Base-by-base conservation (phyloP, 495 filamentous ascomycete genomes). In the Hypoxylon lienhwacheense region DNA sequence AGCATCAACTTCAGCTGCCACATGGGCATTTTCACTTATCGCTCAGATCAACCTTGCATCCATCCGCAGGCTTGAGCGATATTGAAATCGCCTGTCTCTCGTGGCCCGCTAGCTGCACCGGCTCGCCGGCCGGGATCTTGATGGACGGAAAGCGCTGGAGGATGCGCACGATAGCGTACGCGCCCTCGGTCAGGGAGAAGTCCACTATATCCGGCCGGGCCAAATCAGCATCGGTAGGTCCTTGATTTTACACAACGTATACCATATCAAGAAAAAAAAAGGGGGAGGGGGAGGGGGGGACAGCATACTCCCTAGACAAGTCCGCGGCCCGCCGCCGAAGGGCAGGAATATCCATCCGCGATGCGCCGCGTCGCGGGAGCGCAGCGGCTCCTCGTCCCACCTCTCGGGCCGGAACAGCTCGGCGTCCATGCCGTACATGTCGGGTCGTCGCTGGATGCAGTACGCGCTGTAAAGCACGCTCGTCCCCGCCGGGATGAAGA, bases 361-460 rank as follows among this genome's bases (percentile, higher is more conserved):
- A 7, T 50, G 44, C 7, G 34, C 47, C 40, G 26, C 22, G 20
- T 58, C 47, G 21, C 40, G 42, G n/a, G 54, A 58, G 17, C 42
- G 28, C 2, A 52, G 47, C 1, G 47, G 47, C 31, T 75, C 78
- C 48, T 80, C 78, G 0, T 79, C 61, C 78, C 81, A 82, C 11
- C 81, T 62, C 55, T 82, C 80, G 0, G 81, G 81, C 4, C 69
- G 71, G 66, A 82, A 85, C 33, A 76, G 68, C 3, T 77, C 70
- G 0, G 74, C 78, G 49, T 83, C 79, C 2, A 72, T 61, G 1
- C 81, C 61, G 29, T 56, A 86, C 1, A 85, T 72, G 21, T 73
- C 61, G 1, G 80, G 77, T 42, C 84, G 81, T 6, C 70, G 68
- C 7, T 87, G 82, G 76, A 86, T 81, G 24, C 76, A 66, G 59